These are phyloP conservation scores for Gnomoniopsis sp. DNA, from an alignment of 2,329 filamentous ascomycete species.

Conservation along the genomic window DNA sequence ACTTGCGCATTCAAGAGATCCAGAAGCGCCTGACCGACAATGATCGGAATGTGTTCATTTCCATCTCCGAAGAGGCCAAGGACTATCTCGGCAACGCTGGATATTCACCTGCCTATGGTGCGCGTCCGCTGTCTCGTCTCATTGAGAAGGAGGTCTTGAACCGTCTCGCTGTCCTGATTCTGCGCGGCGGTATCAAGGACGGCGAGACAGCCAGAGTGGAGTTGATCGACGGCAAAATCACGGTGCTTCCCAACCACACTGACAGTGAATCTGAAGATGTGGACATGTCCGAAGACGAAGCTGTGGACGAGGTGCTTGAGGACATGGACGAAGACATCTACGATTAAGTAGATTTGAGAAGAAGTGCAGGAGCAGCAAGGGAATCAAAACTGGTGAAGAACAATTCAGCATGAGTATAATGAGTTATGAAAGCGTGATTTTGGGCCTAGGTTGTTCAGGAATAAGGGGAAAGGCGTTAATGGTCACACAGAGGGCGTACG, in stretches of 20 bases:
- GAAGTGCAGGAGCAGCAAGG: neutral
- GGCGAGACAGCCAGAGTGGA: slow-evolving; percentile 80
- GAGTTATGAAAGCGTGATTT: neutral
- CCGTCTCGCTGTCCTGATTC: slow-evolving; percentile 83
- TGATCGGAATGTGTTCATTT: slow-evolving; percentile 78
- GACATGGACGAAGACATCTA: slow-evolving; percentile 57
- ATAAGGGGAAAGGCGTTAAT: neutral
- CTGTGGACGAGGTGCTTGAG: slow-evolving; percentile 63
- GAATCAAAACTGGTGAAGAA: neutral
- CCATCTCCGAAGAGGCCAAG: slow-evolving; percentile 80
- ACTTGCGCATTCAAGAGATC: slow-evolving; percentile 81
- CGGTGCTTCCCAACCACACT: slow-evolving; percentile 77
- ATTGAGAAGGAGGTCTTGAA: slow-evolving; percentile 99
- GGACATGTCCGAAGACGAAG: slow-evolving; percentile 56
- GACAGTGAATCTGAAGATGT: slow-evolving; percentile 62
- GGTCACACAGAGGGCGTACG: neutral
- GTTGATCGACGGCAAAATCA: slow-evolving; percentile 74
- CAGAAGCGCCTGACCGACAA: slow-evolving; percentile 88
- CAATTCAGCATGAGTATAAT: neutral
- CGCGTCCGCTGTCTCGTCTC: slow-evolving; percentile 79
- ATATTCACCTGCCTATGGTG: slow-evolving; percentile 94
- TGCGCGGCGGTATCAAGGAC: slow-evolving; percentile 79
- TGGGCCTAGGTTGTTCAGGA: neutral
- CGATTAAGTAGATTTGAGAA: neutral
- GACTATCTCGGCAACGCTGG: slow-evolving; percentile 89